Evolutionary conservation across 2,329 filamentous ascomycete genomes (phyloP), one percentile per base, ranked within the genome.

Genomic region (Eutypa lata): DNA sequence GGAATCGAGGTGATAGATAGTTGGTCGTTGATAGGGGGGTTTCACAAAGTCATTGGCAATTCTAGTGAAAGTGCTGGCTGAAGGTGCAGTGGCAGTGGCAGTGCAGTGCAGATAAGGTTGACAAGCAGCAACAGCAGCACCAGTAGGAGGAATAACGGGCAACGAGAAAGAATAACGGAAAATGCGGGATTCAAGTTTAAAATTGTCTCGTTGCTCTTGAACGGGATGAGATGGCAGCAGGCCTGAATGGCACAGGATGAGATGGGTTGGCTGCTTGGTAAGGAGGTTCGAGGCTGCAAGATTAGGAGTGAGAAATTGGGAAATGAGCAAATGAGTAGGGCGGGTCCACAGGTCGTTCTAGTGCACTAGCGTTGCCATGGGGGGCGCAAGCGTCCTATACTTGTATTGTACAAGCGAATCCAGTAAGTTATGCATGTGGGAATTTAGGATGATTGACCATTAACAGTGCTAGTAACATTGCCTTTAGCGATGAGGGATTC

Each of bases 291-390:
- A 45, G 42, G 22, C 35, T 28, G 13, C 42, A 28, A 18, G 21
- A 45, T 45, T 28, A 45, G 42, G 42, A 45, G 42, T 26, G 22
- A 45, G 42, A 45, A 45, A 45, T 45, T 45, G 42, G 42, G 42
- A 45, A 45, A 45, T 45, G 22, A 45, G 42, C 42, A 45, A 8
- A 45, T 28, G n/a, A 28, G 42, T 28, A 45, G 22, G 42, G 42
- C 42, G 42, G 42, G 42, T 45, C 42, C 42, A 45, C 42, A 45
- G 22, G 7, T 45, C 21, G 21, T 45, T 31, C 42, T 45, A 45
- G 42, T 21, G 42, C 14, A 7, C 14, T 45, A 38, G 42, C 42
- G 42, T 45, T 45, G 42, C 42, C 42, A 45, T 28, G 42, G 42
- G 42, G 26, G 42, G 42, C 42, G 42, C 22, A 43, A 43, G n/a